Conservation (phyloP, 257 asterid species). For the Solanum gracilifrons region DNA sequence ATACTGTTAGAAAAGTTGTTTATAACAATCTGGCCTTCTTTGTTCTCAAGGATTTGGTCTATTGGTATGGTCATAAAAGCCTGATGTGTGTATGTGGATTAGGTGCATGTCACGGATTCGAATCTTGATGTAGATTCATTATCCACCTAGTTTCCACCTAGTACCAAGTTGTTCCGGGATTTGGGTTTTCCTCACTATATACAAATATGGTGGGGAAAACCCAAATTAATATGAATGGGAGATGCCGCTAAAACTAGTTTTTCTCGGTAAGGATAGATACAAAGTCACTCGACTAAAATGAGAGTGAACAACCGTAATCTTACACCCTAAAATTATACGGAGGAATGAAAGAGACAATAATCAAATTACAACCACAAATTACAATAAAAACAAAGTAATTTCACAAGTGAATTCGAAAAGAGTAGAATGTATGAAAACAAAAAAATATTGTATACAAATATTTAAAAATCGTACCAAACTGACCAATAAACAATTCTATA, state of each 20-base stretch:
- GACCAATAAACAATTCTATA: background rate
- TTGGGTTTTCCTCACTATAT: background rate
- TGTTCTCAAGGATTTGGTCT: background rate
- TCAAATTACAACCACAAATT: background rate
- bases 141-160: background rate
- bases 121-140: background rate
- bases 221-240: background rate
- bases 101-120: background rate
- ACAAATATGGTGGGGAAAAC: background rate
- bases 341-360: background rate
- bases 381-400: background rate
- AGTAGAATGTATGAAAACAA: background rate
- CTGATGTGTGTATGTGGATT: background rate
- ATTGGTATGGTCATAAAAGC: background rate
- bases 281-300: background rate
- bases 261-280: background rate
- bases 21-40: background rate
- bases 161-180: background rate
- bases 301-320: background rate
- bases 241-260: background rate
- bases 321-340: background rate
- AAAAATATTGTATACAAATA: background rate
- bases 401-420: accelerated
- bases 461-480: background rate
- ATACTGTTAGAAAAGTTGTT: background rate